phyloP scores from a whole-genome alignment of 305 asterid species.

The Solanum hybrid region DNA sequence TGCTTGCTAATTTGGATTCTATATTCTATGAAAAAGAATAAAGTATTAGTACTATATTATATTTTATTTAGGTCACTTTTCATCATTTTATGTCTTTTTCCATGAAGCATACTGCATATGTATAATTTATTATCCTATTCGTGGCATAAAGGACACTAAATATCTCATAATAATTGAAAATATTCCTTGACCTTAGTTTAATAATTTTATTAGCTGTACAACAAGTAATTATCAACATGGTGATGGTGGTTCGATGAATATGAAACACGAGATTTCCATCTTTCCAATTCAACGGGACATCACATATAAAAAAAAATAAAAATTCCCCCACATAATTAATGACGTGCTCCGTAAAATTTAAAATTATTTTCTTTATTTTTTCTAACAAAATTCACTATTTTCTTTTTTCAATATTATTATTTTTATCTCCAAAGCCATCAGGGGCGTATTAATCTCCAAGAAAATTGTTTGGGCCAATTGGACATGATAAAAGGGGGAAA shows the following conservation, averaged over 20 bases:
- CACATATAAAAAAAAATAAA: not conserved
- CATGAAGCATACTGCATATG: not conserved
- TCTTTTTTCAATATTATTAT: not conserved
- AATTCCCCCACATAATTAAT: not conserved
- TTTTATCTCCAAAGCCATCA: not conserved
- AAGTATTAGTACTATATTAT: not conserved
- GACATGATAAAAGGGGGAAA: not conserved
- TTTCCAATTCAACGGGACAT: not conserved
- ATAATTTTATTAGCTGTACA: not conserved
- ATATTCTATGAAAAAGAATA: not conserved
- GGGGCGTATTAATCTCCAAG: not conserved
- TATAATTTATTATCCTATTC: not conserved
- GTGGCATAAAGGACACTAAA: not conserved
- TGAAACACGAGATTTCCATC: not conserved
- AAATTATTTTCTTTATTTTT: too few species aligned
- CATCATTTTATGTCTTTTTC: not conserved
- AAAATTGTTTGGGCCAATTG: not conserved
- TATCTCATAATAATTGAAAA: not conserved
- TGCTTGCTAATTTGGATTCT: not conserved
- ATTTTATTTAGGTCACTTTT: not conserved
- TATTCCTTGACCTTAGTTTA: not conserved
- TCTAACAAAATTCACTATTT: not conserved
- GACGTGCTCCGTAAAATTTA: not conserved
- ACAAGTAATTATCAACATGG: not conserved
- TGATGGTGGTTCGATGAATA: not conserved